Evolutionary conservation across 768 basidiomycete genomes (phyloP), one percentile per base, ranked within the genome.

Genomic region (Inosperma sp.): DNA sequence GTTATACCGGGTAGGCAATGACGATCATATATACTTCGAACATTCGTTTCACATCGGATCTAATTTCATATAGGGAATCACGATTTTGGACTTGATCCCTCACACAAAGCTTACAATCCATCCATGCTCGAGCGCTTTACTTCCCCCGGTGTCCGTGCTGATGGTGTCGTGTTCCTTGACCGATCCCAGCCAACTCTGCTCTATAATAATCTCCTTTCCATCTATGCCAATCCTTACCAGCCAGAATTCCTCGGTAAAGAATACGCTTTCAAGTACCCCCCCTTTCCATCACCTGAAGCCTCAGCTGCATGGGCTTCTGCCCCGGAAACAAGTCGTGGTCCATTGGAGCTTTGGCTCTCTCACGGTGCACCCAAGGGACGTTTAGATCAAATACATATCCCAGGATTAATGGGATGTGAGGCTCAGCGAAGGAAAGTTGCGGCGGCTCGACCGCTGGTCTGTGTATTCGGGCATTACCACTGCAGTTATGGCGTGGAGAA

Each of bases 121-220:
- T 16, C 27, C 7, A 46, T 46, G 26, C 44, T 27, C 14, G 27
- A 14, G 10, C 29, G 26, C 7, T 46, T 46, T 12, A 31, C 4
- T 12, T 46, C 44, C 5, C 29, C 14, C 7, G 29, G 31, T 13
- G 29, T 46, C 22, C 44, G 29, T 30, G 44, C 44, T n/a, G 44
- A 46, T n/a, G 44, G 44, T 46, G 29, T 46, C 44, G 44, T 46
- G 29, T 46, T 46, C 21, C 44, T 46, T 29, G 44, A 27, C 22
- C 44, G 31, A 46, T 46, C 44, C 10, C 17, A 46, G 29, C 44
- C 44, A 19, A 46, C 27, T 33, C 21, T 46, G 4, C 29, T 46
- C 12, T 29, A 46, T n/a, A 12, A 46, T 6, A 7, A 46, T 19
- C 29, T 46, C 0, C 44, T 46, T 33, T 46, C 44, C 22, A 46